Percentiles rank a stretch among this genome's conserved stretches.
Conservation (phyloP, 2,329 filamentous ascomycete genomes). For the Nectriaceae sp. region DNA sequence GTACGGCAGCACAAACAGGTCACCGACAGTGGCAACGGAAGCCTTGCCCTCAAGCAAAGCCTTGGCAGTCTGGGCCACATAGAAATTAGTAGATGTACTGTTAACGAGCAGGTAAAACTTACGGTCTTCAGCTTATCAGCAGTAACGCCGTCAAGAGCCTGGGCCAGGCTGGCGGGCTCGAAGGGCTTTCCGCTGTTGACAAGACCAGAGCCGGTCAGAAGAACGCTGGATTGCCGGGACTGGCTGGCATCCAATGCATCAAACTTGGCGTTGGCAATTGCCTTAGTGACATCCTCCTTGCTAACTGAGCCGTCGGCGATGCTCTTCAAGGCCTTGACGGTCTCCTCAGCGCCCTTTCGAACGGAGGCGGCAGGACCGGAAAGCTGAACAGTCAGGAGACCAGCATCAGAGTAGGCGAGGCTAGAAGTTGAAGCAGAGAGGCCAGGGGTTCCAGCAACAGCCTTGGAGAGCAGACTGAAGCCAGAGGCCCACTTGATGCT, state of each 20-base stretch:
- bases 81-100: slow-evolving; percentile 26
- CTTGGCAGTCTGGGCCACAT: slow-evolving; percentile 72
- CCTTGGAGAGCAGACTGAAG: slow-evolving; percentile 88
- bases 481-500: slow-evolving; percentile 95
- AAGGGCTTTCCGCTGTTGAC: slow-evolving; percentile 80
- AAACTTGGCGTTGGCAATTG: slow-evolving; percentile 91
- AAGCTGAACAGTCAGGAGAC: slow-evolving; percentile 83
- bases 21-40: slow-evolving; percentile 85
- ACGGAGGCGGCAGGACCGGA: slow-evolving; percentile 74
- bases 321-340: slow-evolving; percentile 80
- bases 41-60: slow-evolving; percentile 85
- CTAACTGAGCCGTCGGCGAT: slow-evolving; percentile 73
- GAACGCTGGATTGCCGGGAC: slow-evolving; percentile 73
- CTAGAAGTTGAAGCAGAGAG: slow-evolving; percentile 75
- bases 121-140: slow-evolving; percentile 84
- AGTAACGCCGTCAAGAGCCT: slow-evolving; percentile 79
- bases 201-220: slow-evolving; percentile 82
- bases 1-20: slow-evolving; percentile 87
- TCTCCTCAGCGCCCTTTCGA: slow-evolving; percentile 70
- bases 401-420: slow-evolving; percentile 88
- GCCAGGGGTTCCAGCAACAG: slow-evolving; percentile 64
- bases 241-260: slow-evolving; percentile 82
- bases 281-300: slow-evolving; percentile 89
- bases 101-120: slow-evolving; percentile 41
- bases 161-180: slow-evolving; percentile 78